These are phyloP conservation scores for Sedum album DNA, from an alignment of 164 flowering plant genomes.

Conservation along the genomic window DNA sequence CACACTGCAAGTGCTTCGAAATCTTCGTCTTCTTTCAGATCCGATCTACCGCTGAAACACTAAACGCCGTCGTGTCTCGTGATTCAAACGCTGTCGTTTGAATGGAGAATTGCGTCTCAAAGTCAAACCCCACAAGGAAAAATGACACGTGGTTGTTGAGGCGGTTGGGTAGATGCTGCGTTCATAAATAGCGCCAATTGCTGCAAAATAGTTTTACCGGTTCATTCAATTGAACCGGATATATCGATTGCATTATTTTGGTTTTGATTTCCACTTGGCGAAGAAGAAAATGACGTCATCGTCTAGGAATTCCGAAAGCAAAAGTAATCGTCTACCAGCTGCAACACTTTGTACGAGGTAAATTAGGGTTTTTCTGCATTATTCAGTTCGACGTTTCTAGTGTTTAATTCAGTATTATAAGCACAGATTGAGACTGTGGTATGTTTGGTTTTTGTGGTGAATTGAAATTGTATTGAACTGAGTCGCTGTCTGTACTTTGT, in stretches of 20 bases:
- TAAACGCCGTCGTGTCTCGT: too few species aligned
- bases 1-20: not conserved
- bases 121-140: not conserved
- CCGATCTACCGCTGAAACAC: not conserved
- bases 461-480: not conserved
- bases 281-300: not conserved
- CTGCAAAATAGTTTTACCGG: not conserved
- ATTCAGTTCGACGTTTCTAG: not conserved
- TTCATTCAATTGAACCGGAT: not conserved
- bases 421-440: not conserved
- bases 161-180: not conserved
- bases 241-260: not conserved
- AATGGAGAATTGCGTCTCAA: not conserved
- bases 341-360: slow-evolving; percentile 6
- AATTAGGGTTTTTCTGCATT: not conserved
- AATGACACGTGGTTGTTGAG: not conserved
- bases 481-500: too few species aligned
- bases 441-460: not conserved
- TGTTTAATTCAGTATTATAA: not conserved
- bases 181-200: not conserved
- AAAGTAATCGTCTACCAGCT: not conserved
- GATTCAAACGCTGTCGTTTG: not conserved
- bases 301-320: not conserved
- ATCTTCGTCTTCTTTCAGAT: not conserved
- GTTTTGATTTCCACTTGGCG: not conserved